Evolutionary conservation across 176 grass and related monocot species (phyloP).

Genomic region (Saccharum officinarum): DNA sequence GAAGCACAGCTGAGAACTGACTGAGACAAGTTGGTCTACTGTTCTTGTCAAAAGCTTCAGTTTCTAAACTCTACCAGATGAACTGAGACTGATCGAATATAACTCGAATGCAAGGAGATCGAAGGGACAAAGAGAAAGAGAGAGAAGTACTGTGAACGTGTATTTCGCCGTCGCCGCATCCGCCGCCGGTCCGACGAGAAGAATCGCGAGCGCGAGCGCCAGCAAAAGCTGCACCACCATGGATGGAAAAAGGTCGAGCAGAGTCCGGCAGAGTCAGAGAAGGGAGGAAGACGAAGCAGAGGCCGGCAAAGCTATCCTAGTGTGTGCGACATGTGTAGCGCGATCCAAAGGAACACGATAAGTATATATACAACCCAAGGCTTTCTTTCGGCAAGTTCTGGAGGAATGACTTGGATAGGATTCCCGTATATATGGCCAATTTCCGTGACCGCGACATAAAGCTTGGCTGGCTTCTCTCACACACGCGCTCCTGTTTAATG

Average conservation of each 20-base stretch:
- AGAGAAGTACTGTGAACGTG: conserved; percentile 47
- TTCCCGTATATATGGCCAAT: conserved; percentile 25
- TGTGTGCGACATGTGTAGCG: conserved; percentile 18
- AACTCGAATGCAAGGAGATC: conserved; percentile 13
- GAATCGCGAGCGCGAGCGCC: conserved; percentile 27
- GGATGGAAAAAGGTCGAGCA: conserved; percentile 42
- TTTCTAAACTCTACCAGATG: not conserved
- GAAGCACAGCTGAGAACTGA: not conserved
- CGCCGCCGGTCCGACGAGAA: conserved; percentile 27
- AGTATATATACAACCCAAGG: conserved; percentile 44
- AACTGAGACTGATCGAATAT: conserved; percentile 12
- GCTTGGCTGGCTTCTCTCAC: conserved; percentile 15
- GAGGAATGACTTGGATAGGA: conserved; percentile 39
- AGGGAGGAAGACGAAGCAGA: conserved; percentile 23
- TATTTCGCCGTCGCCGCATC: conserved; percentile 49
- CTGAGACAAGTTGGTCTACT: not conserved
- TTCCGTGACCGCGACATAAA: conserved; percentile 35
- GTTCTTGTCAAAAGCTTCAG: not conserved
- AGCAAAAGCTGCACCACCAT: conserved; percentile 45
- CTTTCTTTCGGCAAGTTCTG: conserved; percentile 35
- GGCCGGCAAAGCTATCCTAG: conserved; percentile 21
- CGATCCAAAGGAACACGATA: conserved; percentile 31
- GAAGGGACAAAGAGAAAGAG: not conserved
- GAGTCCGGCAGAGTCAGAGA: not conserved
- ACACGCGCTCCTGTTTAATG: not conserved